phyloP scores from a whole-genome alignment of 2,329 filamentous ascomycete genomes.

The Aspergillus sp. region DNA sequence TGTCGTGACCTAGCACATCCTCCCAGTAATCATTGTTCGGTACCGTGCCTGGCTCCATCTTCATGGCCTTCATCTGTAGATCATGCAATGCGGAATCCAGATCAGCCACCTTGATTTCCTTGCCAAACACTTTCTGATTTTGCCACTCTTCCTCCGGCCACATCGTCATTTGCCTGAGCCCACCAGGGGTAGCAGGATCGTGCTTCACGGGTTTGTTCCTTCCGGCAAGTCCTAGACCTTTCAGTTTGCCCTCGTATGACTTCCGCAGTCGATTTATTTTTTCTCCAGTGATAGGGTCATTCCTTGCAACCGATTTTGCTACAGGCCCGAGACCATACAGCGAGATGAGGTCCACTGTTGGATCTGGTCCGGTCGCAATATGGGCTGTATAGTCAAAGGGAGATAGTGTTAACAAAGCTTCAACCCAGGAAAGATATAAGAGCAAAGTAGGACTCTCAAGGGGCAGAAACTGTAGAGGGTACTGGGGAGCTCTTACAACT shows the following conservation, averaged over 20 bases:
- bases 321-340: slow-evolving; percentile 62
- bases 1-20: slow-evolving; percentile 54
- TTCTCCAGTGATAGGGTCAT: slow-evolving; percentile 65
- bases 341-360: slow-evolving; percentile 62
- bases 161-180: slow-evolving; percentile 48
- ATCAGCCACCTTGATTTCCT: slow-evolving; percentile 50
- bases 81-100: slow-evolving; percentile 48
- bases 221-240: slow-evolving; percentile 51
- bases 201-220: slow-evolving; percentile 54
- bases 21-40: slow-evolving; percentile 55
- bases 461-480: slow-evolving; percentile 36
- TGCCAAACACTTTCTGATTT: slow-evolving; percentile 53
- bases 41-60: slow-evolving; percentile 52
- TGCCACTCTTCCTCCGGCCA: slow-evolving; percentile 58
- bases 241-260: slow-evolving; percentile 57
- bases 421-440: slow-evolving; percentile 33
- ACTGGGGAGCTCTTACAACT: slow-evolving; percentile 53
- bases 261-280: slow-evolving; percentile 67
- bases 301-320: slow-evolving; percentile 62
- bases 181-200: slow-evolving; percentile 44
- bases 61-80: slow-evolving; percentile 50
- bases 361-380: slow-evolving; percentile 59
- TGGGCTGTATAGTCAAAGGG: slow-evolving; percentile 44
- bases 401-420: slow-evolving; percentile 49
- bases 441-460: slow-evolving; percentile 31